Base-by-base conservation (phyloP, 257 asterid genomes). In the Haberlea rhodopensis region DNA sequence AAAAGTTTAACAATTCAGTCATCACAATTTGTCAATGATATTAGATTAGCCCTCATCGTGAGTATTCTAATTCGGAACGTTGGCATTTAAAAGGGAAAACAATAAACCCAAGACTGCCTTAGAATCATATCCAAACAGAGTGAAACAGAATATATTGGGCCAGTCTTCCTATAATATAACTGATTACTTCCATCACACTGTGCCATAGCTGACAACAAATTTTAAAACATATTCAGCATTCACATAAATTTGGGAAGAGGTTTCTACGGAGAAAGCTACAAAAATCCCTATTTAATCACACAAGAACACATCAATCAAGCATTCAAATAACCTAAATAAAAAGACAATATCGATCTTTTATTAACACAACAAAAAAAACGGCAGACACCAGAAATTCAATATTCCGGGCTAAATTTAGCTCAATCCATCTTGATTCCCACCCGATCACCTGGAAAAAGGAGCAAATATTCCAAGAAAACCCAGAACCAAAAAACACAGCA, bases 401-500 rank as follows among this genome's bases (percentile, higher is more conserved):
- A 57, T 61, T 21, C 60, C 24, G 31, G 55, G n/a, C 60, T 46
- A 63, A 70, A 73, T 67, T 48, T 18, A 24, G 27, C 56, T 67
- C 40, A 63, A 63, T 48, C 57, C 63, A 49, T n/a, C 65, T 45
- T 54, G 45, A 21, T 13, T 56, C 58, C 40, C 49, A 46, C 27
- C 84, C 77, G 81, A 76, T 76, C 73, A 73, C n/a, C 68, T 25
- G 57, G 46, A 66, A 31, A 58, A 46, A 31, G 53, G 23, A 32
- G 43, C 62, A 24, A 66, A 37, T 49, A 52, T 46, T n/a, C 22
- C 43, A 63, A 48, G 5, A 60, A 60, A 48, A 54, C 51, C 69
- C 53, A 62, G 13, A 68, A 27, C 18, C 20, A 60, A 71, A 69
- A 13, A 65, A 21, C 49, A 51, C 52, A 53, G 61, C 67, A 69